Evolutionary conservation across 768 basidiomycete genomes (phyloP).

Genomic region (Sarcomyxa edulis): DNA sequence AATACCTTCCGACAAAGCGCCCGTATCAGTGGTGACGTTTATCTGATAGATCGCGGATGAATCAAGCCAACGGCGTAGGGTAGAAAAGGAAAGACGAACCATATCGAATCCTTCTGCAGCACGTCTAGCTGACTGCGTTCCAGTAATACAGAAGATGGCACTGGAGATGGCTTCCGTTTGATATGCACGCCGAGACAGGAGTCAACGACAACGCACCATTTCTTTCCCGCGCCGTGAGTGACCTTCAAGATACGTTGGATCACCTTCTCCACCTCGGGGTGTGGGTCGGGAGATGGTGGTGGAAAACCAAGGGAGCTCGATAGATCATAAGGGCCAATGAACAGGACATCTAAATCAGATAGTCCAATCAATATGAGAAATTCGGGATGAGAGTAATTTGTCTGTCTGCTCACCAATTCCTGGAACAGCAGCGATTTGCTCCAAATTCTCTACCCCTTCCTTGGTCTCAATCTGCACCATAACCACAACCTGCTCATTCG

Average conservation of each 20-base stretch:
- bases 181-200: neutral
- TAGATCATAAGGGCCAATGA: slow-evolving; percentile 67
- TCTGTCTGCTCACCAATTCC: slow-evolving; percentile 44
- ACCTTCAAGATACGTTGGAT: slow-evolving; percentile 49
- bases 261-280: slow-evolving; percentile 55
- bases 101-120: slow-evolving; percentile 50
- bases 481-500: slow-evolving; percentile 50
- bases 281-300: slow-evolving; percentile 57
- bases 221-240: slow-evolving; percentile 53
- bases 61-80: neutral
- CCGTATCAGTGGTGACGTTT: slow-evolving; percentile 40
- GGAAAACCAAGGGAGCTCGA: slow-evolving; percentile 58
- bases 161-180: slow-evolving; percentile 22
- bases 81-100: slow-evolving; percentile 16
- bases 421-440: slow-evolving; percentile 54
- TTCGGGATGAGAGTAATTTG: slow-evolving; percentile 20
- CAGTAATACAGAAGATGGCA: slow-evolving; percentile 43
- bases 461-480: slow-evolving; percentile 66
- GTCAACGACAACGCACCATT: slow-evolving; percentile 40
- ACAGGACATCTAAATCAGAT: slow-evolving; percentile 37
- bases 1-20: slow-evolving; percentile 35
- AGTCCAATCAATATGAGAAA: neutral
- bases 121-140: slow-evolving; percentile 36
- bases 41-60: slow-evolving; percentile 36
- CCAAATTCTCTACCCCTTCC: slow-evolving; percentile 54